Evolutionary conservation across 148 eudicot species (phyloP).

Genomic region (Euryodendron excelsum): DNA sequence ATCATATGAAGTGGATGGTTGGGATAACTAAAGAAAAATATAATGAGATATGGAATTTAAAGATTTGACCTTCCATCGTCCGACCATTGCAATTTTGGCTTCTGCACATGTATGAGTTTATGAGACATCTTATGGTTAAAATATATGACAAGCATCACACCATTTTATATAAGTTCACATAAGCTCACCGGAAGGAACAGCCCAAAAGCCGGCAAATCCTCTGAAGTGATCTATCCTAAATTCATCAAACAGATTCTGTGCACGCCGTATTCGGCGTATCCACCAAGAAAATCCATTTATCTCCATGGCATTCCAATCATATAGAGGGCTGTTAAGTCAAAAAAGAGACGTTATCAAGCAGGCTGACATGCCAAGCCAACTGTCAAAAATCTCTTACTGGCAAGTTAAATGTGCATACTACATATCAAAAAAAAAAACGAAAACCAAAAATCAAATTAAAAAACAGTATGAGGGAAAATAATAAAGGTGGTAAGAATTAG

Average conservation of each 20-base stretch:
- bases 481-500: not conserved
- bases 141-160: not conserved
- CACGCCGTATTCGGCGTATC: conserved; percentile 73
- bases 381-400: not conserved
- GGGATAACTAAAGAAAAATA: not conserved
- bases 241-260: conserved; percentile 81
- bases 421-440: not conserved
- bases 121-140: not conserved
- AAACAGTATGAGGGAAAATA: not conserved
- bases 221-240: conserved; percentile 97
- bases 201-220: conserved; percentile 99
- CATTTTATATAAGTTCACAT: conserved; percentile 6
- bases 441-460: not conserved
- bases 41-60: conserved; percentile 7
- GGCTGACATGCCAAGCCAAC: not conserved
- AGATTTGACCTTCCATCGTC: conserved; percentile 87
- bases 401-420: not conserved
- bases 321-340: conserved; percentile 65
- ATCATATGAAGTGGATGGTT: conserved; percentile 14
- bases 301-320: conserved; percentile 95
- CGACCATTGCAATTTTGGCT: conserved; percentile 72
- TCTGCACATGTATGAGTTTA: conserved; percentile 42
- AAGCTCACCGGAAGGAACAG: conserved; percentile 85
- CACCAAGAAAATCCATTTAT: conserved; percentile 91
- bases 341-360: conserved; percentile 4